These are phyloP conservation scores for Solanum virginianum DNA, from an alignment of 257 asterid genomes.

Conservation along the genomic window DNA sequence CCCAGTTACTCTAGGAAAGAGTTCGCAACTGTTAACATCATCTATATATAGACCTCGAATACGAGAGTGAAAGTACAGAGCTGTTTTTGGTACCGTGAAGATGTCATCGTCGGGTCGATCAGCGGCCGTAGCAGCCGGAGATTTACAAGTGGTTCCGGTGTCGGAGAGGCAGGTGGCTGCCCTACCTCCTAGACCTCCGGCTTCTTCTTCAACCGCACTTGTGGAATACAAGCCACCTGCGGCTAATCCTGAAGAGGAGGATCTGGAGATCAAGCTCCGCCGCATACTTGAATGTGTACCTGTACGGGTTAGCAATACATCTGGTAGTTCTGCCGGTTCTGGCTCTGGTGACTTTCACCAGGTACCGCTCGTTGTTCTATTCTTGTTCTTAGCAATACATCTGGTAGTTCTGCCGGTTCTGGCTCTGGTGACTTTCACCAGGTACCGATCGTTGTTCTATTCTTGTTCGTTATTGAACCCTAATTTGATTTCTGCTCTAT, in stretches of 20 bases:
- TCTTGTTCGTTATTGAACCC: background rate
- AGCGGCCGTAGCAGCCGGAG: slow-evolving; percentile 45
- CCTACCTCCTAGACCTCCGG: slow-evolving; percentile 44
- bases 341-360: slow-evolving; percentile 99
- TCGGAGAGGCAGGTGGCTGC: slow-evolving; percentile 28
- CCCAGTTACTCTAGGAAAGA: background rate
- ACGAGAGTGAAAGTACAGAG: background rate
- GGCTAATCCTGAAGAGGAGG: slow-evolving; percentile 76
- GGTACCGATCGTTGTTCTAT: slow-evolving; percentile 27
- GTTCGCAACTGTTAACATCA: background rate
- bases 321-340: slow-evolving; percentile 98
- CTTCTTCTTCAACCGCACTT: slow-evolving; percentile 40
- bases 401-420: slow-evolving; percentile 98
- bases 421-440: slow-evolving; percentile 99
- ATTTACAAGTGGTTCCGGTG: slow-evolving; percentile 47
- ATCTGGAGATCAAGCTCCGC: slow-evolving; percentile 86
- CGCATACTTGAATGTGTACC: slow-evolving; percentile 94
- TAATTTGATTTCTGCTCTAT: background rate
- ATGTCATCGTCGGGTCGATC: slow-evolving; percentile 40
- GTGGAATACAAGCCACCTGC: slow-evolving; percentile 64
- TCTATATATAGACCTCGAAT: background rate
- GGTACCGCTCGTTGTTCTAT: too few species aligned
- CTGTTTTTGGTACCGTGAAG: background rate
- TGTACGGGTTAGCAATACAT: slow-evolving; percentile 85
- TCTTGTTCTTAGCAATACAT: slow-evolving; percentile 84